Conservation (phyloP, 805 yeast species). For the Wickerhamiella allomyrinae region DNA sequence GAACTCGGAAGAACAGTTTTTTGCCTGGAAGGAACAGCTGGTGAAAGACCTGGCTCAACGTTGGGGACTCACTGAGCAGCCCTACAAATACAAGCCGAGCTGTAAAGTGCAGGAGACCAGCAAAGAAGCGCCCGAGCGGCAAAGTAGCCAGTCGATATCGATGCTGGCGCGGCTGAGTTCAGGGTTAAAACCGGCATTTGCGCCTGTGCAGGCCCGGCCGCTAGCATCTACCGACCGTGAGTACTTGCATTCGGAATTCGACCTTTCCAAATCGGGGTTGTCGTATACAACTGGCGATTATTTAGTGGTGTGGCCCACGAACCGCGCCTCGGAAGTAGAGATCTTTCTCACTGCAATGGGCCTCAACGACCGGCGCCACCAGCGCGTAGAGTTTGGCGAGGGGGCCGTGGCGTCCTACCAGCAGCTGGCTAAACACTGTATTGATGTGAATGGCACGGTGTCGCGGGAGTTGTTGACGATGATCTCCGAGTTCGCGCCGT, state of each 20-base stretch:
- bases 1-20: constrained; percentile 68
- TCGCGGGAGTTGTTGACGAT: constrained; percentile 57
- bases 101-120: constrained; percentile 33
- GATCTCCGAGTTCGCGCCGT: constrained; percentile 60
- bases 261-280: constrained; percentile 49
- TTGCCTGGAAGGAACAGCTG: constrained; percentile 62
- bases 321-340: constrained; percentile 45
- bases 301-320: constrained; percentile 75
- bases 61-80: constrained; percentile 50
- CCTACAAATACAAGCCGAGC: constrained; percentile 50
- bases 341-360: constrained; percentile 42
- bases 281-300: constrained; percentile 73
- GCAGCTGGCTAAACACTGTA: constrained; percentile 53
- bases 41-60: constrained; percentile 44
- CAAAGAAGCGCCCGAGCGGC: not conserved
- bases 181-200: not conserved
- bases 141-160: not conserved
- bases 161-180: not conserved
- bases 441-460: constrained; percentile 68
- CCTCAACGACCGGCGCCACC: constrained; percentile 32
- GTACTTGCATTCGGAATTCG: constrained; percentile 58
- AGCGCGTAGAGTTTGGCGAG: constrained; percentile 13
- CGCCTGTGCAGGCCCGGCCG: not conserved
- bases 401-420: constrained; percentile 45
- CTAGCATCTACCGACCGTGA: constrained; percentile 8